phyloP scores from a whole-genome alignment of 1,284 basidiomycete genomes.

The Veloporphyrellus conicus region DNA sequence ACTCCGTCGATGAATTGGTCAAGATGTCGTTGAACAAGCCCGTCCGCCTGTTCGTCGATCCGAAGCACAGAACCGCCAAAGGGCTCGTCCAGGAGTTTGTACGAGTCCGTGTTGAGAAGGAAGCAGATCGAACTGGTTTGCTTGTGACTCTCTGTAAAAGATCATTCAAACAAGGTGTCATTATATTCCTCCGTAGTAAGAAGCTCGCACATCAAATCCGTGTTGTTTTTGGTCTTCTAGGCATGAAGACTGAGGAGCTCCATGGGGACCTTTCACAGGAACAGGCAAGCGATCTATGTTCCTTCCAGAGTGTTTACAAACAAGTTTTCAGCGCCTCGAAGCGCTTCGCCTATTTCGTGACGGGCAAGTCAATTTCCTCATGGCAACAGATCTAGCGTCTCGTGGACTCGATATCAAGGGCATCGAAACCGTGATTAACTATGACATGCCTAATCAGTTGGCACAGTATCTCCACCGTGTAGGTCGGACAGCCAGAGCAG shows the following conservation, averaged over 20 bases:
- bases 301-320: slow-evolving; percentile 6
- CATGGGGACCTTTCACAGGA: slow-evolving; percentile 96
- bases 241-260: slow-evolving; percentile 84
- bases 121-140: slow-evolving; percentile 78
- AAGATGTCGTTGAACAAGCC: slow-evolving; percentile 89
- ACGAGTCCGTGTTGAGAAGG: slow-evolving; percentile 75
- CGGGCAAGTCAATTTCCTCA: slow-evolving; percentile 80
- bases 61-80: slow-evolving; percentile 82
- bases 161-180: slow-evolving; percentile 79
- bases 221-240: slow-evolving; percentile 86
- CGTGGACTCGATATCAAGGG: slow-evolving; percentile 97
- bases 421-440: slow-evolving; percentile 96
- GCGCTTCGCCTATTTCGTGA: slow-evolving; percentile 86
- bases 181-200: slow-evolving; percentile 95
- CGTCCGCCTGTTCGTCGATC: slow-evolving; percentile 92
- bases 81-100: slow-evolving; percentile 96
- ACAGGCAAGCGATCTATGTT: slow-evolving; percentile 53
- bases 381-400: slow-evolving; percentile 94
- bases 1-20: slow-evolving; percentile 90
- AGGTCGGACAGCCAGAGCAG: slow-evolving; percentile 93
- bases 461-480: slow-evolving; percentile 96
- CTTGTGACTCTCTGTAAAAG: slow-evolving; percentile 83
- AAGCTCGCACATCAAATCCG: slow-evolving; percentile 96
- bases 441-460: slow-evolving; percentile 93
- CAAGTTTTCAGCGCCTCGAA: slow-evolving; percentile 63